Evolutionary conservation across 73 alveolate genomes (phyloP).

Genomic region (Paramecium caudatum): DNA sequence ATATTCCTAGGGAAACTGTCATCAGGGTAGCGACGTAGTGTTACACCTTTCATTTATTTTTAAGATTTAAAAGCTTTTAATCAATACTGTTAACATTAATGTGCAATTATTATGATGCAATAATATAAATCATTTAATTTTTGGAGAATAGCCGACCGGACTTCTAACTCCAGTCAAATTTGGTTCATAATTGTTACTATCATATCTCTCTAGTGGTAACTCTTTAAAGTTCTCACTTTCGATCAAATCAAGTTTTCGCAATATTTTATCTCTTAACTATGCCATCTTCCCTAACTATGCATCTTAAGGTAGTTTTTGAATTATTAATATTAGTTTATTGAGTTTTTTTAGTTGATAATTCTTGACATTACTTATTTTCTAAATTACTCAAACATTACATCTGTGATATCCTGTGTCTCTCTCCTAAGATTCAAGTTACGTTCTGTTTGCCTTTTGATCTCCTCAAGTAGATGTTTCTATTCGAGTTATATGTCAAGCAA

Average conservation of each 20-base stretch:
- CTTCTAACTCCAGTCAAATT: background rate
- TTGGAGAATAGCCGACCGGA: background rate
- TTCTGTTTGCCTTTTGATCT: background rate
- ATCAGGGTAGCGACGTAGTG: constrained; percentile 39
- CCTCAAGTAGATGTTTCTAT: background rate
- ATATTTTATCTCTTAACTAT: constrained; percentile 3
- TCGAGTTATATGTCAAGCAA: background rate
- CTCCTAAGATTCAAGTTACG: background rate
- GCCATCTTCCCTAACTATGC: constrained; percentile 28
- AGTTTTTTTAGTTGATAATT: background rate
- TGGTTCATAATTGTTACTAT: background rate
- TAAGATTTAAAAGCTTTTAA: background rate
- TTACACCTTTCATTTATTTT: constrained; percentile 42
- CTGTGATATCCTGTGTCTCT: background rate
- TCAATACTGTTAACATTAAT: background rate
- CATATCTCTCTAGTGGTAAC: background rate
- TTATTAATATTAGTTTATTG: constrained; percentile 1
- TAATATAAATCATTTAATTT: background rate
- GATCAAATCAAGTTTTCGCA: background rate
- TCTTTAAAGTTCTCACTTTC: background rate
- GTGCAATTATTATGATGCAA: constrained; percentile 4
- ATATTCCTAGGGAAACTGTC: constrained; percentile 41
- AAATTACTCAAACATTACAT: background rate
- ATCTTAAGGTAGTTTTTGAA: constrained; percentile 11
- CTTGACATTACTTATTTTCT: constrained; percentile 8